phyloP scores from a whole-genome alignment of 768 basidiomycete species.

The Tricholoma sp. region DNA sequence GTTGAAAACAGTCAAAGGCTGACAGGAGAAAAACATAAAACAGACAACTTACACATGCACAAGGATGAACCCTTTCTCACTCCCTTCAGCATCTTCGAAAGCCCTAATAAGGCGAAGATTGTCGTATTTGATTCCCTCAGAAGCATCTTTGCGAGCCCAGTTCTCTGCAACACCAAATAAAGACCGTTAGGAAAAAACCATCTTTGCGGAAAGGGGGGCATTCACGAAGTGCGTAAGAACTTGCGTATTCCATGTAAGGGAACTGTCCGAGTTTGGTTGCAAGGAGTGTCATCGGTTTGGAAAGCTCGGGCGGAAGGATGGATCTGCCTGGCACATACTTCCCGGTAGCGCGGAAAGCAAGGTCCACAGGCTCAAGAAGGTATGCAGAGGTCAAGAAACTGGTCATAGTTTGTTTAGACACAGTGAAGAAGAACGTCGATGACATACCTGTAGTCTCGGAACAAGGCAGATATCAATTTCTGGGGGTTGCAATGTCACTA shows the following conservation, averaged over 20 bases:
- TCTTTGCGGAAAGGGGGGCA: conserved; percentile 12
- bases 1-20: background rate
- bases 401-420: conserved; percentile 10
- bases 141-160: conserved; percentile 12
- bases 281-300: conserved; percentile 22
- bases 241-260: conserved; percentile 29
- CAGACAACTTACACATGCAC: conserved; percentile 15
- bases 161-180: background rate
- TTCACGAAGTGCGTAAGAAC: conserved; percentile 26
- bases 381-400: conserved; percentile 27
- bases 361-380: conserved; percentile 26
- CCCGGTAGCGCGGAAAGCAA: conserved; percentile 19
- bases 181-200: background rate
- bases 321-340: conserved; percentile 22
- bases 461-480: background rate
- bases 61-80: conserved; percentile 21
- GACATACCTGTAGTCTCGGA: background rate
- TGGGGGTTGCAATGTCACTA: background rate
- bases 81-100: conserved; percentile 24
- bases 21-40: background rate
- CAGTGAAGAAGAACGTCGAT: background rate
- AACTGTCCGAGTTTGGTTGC: conserved; percentile 17
- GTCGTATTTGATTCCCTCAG: conserved; percentile 20
- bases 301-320: conserved; percentile 19
- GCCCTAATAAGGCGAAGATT: conserved; percentile 30